These are phyloP conservation scores for Volvox reticuliferus DNA, from an alignment of 139 green algal genomes.

Conservation along the genomic window DNA sequence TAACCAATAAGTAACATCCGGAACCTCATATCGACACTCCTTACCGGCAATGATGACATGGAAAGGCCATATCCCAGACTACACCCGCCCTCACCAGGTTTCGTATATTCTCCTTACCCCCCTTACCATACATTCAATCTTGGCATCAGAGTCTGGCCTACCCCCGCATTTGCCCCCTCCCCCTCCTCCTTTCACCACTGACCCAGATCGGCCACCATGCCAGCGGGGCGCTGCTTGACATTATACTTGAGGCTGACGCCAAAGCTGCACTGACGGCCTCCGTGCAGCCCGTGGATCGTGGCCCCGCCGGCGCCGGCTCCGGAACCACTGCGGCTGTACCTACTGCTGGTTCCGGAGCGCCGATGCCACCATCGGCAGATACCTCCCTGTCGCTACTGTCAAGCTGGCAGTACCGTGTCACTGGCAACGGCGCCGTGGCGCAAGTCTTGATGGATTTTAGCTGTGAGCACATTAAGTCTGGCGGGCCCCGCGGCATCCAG, in stretches of 20 bases:
- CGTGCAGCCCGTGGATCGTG: constrained; percentile 49
- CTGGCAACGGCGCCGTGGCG: constrained; percentile 52
- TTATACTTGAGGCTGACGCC: constrained; percentile 35
- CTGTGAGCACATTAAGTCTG: constrained; percentile 20
- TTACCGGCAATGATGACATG: too few species aligned
- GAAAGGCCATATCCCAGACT: too few species aligned
- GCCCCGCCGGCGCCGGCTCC: not conserved
- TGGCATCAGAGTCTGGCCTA: too few species aligned
- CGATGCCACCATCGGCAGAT: not conserved
- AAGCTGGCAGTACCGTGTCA: constrained; percentile 61
- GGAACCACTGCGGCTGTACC: not conserved
- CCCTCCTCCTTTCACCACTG: not conserved
- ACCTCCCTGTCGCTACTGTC: constrained; percentile 11
- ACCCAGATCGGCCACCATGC: constrained; percentile 1
- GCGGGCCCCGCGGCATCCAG: constrained; percentile 30
- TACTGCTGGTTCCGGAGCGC: not conserved
- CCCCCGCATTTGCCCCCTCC: not conserved
- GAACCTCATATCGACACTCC: too few species aligned
- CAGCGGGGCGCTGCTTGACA: not conserved
- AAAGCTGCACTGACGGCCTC: constrained; percentile 33
- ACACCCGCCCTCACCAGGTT: too few species aligned
- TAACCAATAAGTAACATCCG: too few species aligned
- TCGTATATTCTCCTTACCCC: too few species aligned
- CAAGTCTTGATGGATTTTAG: constrained; percentile 12
- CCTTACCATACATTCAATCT: too few species aligned